Percentiles rank a stretch among this genome's conserved stretches.
Conservation (phyloP, 2,329 filamentous ascomycete species). For the Botrytis byssoidea region DNA sequence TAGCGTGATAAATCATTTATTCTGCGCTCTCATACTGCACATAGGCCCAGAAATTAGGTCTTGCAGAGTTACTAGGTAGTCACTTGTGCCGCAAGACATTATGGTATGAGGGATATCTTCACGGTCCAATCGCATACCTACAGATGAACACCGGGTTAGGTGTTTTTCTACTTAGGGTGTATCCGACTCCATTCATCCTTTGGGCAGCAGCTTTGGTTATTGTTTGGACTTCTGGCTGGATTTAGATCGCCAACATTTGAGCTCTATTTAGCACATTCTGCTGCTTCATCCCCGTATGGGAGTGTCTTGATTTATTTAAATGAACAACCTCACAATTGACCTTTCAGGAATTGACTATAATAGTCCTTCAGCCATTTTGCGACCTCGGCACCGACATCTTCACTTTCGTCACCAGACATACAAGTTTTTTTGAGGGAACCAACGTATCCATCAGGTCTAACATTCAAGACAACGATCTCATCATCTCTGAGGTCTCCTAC, state of each 20-base stretch:
- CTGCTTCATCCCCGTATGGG: neutral
- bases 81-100: neutral
- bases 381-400: slow-evolving; percentile 37
- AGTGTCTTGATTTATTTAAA: neutral
- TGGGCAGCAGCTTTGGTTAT: too few relatives aligned
- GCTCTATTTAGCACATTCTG: too few relatives aligned
- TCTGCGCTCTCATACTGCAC: neutral
- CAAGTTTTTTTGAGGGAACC: slow-evolving; percentile 50
- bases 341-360: slow-evolving; percentile 47
- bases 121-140: neutral
- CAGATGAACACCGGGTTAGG: neutral
- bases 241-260: neutral
- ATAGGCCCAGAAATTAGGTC: neutral
- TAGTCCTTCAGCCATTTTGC: slow-evolving; percentile 51
- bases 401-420: slow-evolving; percentile 41
- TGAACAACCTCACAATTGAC: slow-evolving; percentile 17
- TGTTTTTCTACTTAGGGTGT: neutral
- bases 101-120: neutral
- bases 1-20: neutral
- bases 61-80: neutral
- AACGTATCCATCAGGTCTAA: slow-evolving; percentile 73
- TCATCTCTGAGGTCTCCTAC: slow-evolving; percentile 51
- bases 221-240: too few relatives aligned
- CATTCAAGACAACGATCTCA: slow-evolving; percentile 64
- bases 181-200: neutral